Conservation (phyloP, 2,329 filamentous ascomycete species). For the Verticillium alfalfae region DNA sequence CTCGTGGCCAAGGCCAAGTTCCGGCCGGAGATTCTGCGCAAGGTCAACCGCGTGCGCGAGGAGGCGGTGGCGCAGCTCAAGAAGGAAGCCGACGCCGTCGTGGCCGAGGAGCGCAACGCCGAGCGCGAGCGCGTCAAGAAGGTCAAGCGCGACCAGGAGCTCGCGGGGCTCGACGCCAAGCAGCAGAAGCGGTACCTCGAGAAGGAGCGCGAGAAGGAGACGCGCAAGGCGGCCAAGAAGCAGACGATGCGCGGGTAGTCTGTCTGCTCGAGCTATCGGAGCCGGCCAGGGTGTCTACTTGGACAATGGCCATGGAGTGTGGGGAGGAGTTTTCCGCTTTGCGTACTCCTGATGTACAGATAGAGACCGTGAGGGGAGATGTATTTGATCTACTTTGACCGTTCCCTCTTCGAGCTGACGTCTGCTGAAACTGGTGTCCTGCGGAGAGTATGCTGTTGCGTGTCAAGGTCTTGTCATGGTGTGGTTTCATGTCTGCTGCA, state of each 20-base stretch:
- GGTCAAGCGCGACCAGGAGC: slow-evolving; percentile 79
- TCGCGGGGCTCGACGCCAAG: slow-evolving; percentile 72
- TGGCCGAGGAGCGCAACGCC: slow-evolving; percentile 68
- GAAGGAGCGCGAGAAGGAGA: slow-evolving; percentile 71
- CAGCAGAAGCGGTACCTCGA: slow-evolving; percentile 83
- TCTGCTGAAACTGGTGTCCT: too few species aligned
- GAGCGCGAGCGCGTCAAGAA: slow-evolving; percentile 77
- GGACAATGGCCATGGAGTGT: too few species aligned
- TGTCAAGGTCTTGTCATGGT: too few species aligned
- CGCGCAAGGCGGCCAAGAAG: slow-evolving; percentile 50
- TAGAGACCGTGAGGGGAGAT: neutral
- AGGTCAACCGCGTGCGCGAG: slow-evolving; percentile 75
- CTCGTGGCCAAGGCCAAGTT: slow-evolving; percentile 76
- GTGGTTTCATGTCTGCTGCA: too few species aligned
- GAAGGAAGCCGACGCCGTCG: slow-evolving; percentile 72
- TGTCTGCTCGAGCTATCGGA: too few species aligned
- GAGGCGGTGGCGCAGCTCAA: slow-evolving; percentile 74
- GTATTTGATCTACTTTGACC: neutral
- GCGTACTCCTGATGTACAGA: slow-evolving; percentile 1
- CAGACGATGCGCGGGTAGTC: slow-evolving; percentile 44
- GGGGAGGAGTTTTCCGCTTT: too few species aligned
- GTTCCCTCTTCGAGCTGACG: neutral
- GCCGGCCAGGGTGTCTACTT: too few species aligned
- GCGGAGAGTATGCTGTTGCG: too few species aligned
- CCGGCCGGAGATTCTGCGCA: slow-evolving; percentile 83